A percentile compares a stretch with the other conserved stretches of the same genome.
Conservation (phyloP, 176 grass and related monocot genomes). For the Metroxylon sagu region DNA sequence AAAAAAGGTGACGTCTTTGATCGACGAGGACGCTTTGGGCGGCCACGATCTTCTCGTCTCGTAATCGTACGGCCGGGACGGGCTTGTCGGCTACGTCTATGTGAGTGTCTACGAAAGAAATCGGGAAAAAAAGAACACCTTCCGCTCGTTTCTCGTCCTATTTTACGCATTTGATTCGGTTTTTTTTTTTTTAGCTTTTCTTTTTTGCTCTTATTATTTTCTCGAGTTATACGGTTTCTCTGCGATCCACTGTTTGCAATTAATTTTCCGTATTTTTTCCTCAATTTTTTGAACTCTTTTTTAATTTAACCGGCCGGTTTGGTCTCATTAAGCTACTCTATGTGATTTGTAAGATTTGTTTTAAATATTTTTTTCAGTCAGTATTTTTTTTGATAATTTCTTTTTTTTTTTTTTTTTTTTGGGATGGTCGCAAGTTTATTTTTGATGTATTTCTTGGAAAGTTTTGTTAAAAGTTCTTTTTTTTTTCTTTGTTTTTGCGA, state of each 20-base stretch:
- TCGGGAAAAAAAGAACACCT: neutral
- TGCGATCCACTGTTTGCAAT: neutral
- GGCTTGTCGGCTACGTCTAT: constrained; percentile 36
- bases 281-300: neutral
- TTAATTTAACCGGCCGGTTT: neutral
- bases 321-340: too few relatives aligned
- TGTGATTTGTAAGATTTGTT: too few relatives aligned
- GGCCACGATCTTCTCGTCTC: constrained; percentile 46
- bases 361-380: too few relatives aligned
- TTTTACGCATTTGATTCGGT: neutral
- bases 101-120: constrained; percentile 7
- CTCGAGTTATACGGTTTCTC: neutral
- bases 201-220: too few relatives aligned
- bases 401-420: too few relatives aligned
- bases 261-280: neutral
- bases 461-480: too few relatives aligned
- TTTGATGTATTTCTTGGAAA: too few relatives aligned
- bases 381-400: too few relatives aligned
- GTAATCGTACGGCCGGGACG: constrained; percentile 45
- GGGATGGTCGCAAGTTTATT: too few relatives aligned
- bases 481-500: too few relatives aligned
- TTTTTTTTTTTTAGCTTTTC: neutral
- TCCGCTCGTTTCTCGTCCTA: neutral
- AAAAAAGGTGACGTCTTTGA: constrained; percentile 11
- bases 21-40: constrained; percentile 30